A percentile compares a stretch with the other conserved stretches of the same genome.
Evolutionary conservation across 495 filamentous ascomycete species (phyloP).

Genomic region (Annulohypoxylon maeteangense): DNA sequence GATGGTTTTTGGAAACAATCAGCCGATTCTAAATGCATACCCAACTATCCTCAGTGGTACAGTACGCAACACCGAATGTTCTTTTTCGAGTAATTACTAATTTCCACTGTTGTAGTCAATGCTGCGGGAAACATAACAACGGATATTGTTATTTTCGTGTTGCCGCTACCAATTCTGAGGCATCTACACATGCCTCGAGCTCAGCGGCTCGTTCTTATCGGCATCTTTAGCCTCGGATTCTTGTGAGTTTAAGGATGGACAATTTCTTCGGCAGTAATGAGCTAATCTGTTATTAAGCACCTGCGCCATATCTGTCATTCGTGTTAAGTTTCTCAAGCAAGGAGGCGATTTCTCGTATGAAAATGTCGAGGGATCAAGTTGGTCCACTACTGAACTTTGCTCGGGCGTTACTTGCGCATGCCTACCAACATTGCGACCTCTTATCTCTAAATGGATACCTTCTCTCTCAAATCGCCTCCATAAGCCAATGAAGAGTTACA

Average conservation of each 20-base stretch:
- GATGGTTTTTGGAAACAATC: slow-evolving; percentile 51
- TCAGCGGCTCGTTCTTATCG: slow-evolving; percentile 49
- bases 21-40: slow-evolving; percentile 45
- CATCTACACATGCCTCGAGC: slow-evolving; percentile 53
- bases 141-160: slow-evolving; percentile 50
- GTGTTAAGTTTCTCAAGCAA: slow-evolving; percentile 61
- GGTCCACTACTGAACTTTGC: slow-evolving; percentile 68
- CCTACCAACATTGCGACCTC: slow-evolving; percentile 65
- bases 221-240: slow-evolving; percentile 54
- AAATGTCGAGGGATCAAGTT: slow-evolving; percentile 67
- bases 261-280: not conserved
- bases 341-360: slow-evolving; percentile 64
- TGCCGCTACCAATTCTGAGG: slow-evolving; percentile 49
- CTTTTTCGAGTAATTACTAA: not conserved
- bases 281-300: slow-evolving; percentile 49
- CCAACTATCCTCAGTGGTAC: slow-evolving; percentile 50
- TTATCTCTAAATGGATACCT: slow-evolving; percentile 56
- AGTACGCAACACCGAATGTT: not conserved
- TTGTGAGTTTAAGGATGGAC: slow-evolving; percentile 43
- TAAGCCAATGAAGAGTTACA: slow-evolving; percentile 18
- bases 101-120: slow-evolving; percentile 34
- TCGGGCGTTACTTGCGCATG: slow-evolving; percentile 68
- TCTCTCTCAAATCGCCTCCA: slow-evolving; percentile 41
- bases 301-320: slow-evolving; percentile 67
- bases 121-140: slow-evolving; percentile 55